These are phyloP conservation scores for Globisporangium ultimum DNA, from an alignment of 352 stramenopile species.

Conservation along the genomic window DNA sequence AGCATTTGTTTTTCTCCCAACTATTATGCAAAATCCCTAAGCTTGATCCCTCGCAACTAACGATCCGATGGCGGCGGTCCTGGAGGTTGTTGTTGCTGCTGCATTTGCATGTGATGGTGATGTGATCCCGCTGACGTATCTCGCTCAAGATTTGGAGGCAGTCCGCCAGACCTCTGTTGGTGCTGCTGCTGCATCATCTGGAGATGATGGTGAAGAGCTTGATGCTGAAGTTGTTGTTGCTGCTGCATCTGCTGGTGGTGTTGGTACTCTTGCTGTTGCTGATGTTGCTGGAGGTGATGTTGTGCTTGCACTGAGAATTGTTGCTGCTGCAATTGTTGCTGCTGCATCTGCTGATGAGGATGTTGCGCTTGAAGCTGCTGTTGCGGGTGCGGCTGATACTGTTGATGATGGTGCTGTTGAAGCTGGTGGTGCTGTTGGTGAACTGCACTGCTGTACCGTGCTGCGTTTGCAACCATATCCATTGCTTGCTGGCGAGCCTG, in stretches of 20 bases:
- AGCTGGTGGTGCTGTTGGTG: conserved; percentile 57
- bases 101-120: conserved; percentile 47
- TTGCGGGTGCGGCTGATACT: conserved; percentile 17
- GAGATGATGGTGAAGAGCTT: conserved; percentile 42
- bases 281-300: conserved; percentile 34
- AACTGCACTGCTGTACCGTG: conserved; percentile 67
- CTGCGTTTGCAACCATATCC: conserved; percentile 76
- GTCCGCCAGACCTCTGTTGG: conserved; percentile 22
- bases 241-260: conserved; percentile 43
- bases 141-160: conserved; percentile 10
- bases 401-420: conserved; percentile 27
- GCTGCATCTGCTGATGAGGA: conserved; percentile 17
- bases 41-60: conserved; percentile 5
- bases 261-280: conserved; percentile 44
- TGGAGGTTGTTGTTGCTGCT: conserved; percentile 17
- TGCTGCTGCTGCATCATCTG: conserved; percentile 47
- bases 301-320: conserved; percentile 27
- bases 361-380: conserved; percentile 13
- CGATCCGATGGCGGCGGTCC: conserved; percentile 1
- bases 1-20: conserved; percentile 4
- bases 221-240: conserved; percentile 45
- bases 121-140: conserved; percentile 21
- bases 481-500: conserved; percentile 77
- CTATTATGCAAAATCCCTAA: background rate
- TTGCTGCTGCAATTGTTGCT: conserved; percentile 18